These are phyloP conservation scores for Daldinia bambusicola DNA, from an alignment of 495 filamentous ascomycete species.

Conservation along the genomic window DNA sequence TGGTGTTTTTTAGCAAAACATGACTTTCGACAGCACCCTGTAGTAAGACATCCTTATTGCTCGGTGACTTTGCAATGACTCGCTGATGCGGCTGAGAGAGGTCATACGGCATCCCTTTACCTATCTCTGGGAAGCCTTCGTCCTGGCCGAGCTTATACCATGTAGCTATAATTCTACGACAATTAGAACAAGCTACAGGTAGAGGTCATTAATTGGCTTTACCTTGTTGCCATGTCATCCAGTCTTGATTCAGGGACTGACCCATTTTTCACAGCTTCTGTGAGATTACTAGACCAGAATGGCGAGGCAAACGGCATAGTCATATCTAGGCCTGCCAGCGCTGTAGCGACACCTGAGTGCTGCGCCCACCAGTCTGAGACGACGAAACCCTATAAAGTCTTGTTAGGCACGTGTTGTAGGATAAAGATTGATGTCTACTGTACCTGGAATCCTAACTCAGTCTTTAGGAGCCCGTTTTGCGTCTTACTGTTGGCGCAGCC, in stretches of 20 bases:
- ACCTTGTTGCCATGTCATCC: slow-evolving; percentile 63
- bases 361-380: slow-evolving; percentile 71
- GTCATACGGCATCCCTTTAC: slow-evolving; percentile 60
- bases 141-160: slow-evolving; percentile 70
- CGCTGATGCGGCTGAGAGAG: slow-evolving; percentile 63
- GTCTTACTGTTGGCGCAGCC: slow-evolving; percentile 71
- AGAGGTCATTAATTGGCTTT: not conserved
- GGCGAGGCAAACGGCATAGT: slow-evolving; percentile 62
- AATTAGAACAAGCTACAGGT: slow-evolving; percentile 4
- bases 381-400: slow-evolving; percentile 62
- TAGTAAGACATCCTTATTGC: slow-evolving; percentile 53
- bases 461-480: slow-evolving; percentile 71
- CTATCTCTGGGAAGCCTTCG: slow-evolving; percentile 57
- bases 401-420: not conserved
- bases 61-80: slow-evolving; percentile 60
- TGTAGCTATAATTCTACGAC: slow-evolving; percentile 64
- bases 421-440: not conserved
- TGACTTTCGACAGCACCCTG: slow-evolving; percentile 64
- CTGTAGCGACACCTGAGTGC: slow-evolving; percentile 64
- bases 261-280: slow-evolving; percentile 59
- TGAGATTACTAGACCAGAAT: slow-evolving; percentile 54
- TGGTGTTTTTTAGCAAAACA: slow-evolving; percentile 71
- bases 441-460: slow-evolving; percentile 70
- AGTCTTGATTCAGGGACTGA: slow-evolving; percentile 60
- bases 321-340: slow-evolving; percentile 69